Conservation (phyloP, 805 yeast species). For the Yarrowia osloensis region DNA sequence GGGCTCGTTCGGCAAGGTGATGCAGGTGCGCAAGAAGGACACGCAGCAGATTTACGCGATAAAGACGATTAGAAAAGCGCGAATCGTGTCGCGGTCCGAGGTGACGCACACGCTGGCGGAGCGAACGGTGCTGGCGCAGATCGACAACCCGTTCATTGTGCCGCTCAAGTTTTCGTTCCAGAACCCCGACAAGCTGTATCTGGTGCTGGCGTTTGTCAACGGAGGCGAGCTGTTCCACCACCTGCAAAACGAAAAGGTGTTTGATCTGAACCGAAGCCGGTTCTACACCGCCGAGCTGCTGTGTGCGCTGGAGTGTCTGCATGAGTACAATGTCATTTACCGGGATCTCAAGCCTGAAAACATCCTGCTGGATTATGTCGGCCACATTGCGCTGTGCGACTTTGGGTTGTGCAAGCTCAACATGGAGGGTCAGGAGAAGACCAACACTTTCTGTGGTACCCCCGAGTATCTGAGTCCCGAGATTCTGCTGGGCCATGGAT, state of each 20-base stretch:
- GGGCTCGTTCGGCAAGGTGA: slow-evolving; percentile 97
- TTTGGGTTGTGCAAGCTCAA: slow-evolving; percentile 95
- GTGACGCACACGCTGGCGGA: slow-evolving; percentile 96
- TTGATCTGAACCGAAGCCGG: slow-evolving; percentile 83
- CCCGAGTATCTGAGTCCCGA: slow-evolving; percentile 98
- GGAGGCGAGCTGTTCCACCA: slow-evolving; percentile 98
- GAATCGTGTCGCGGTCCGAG: slow-evolving; percentile 90
- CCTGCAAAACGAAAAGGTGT: slow-evolving; percentile 85
- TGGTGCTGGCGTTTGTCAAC: slow-evolving; percentile 89
- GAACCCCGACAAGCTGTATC: slow-evolving; percentile 89
- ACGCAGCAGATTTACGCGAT: slow-evolving; percentile 93
- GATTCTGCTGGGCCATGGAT: slow-evolving; percentile 84
- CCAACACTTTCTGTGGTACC: slow-evolving; percentile 94
- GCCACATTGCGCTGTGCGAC: slow-evolving; percentile 96
- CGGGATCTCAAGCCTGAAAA: slow-evolving; percentile 97
- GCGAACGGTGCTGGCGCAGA: slow-evolving; percentile 89
- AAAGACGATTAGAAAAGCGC: slow-evolving; percentile 90
- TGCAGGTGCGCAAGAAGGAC: slow-evolving; percentile 97
- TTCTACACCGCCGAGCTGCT: slow-evolving; percentile 93
- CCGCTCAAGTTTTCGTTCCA: slow-evolving; percentile 96
- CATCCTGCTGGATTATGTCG: slow-evolving; percentile 90
- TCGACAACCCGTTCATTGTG: slow-evolving; percentile 92
- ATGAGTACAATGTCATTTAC: slow-evolving; percentile 87
- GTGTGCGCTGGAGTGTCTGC: slow-evolving; percentile 89
- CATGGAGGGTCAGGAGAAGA: slow-evolving; percentile 85